These are phyloP conservation scores for Lasiodiplodia hormozganensis DNA, from an alignment of 2,329 filamentous ascomycete species.

Conservation along the genomic window DNA sequence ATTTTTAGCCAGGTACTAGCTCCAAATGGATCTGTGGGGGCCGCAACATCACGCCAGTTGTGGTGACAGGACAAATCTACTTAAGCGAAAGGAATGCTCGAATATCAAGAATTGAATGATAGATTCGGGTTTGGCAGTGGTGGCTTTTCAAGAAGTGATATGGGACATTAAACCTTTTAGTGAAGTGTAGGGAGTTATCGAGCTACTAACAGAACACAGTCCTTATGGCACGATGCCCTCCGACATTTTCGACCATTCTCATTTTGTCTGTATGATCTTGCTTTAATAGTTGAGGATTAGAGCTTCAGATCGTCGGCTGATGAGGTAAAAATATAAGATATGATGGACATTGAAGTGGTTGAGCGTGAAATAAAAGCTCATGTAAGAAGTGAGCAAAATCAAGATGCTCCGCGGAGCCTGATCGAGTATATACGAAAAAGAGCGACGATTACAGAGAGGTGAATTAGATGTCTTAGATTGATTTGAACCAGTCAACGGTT, in stretches of 20 bases:
- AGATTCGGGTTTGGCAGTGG: background rate
- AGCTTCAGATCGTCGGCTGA: background rate
- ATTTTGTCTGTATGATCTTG: background rate
- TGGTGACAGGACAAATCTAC: background rate
- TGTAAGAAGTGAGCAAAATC: too few relatives aligned
- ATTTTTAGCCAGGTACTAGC: background rate
- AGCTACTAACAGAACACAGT: too few relatives aligned
- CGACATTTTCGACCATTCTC: background rate
- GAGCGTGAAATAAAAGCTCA: too few relatives aligned
- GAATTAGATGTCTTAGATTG: too few relatives aligned
- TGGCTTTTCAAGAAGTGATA: background rate
- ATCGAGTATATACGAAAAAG: too few relatives aligned
- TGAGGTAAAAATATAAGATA: too few relatives aligned
- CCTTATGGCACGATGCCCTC: too few relatives aligned
- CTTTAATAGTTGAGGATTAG: background rate
- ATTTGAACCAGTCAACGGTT: too few relatives aligned
- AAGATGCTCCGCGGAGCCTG: too few relatives aligned
- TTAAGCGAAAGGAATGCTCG: background rate
- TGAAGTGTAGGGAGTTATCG: too few relatives aligned
- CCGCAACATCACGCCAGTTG: background rate
- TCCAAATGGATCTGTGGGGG: background rate
- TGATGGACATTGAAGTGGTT: too few relatives aligned
- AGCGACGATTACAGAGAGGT: too few relatives aligned
- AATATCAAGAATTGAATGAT: background rate
- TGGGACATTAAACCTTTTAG: background rate